A percentile compares a stretch with the other conserved stretches of the same genome.
Evolutionary conservation across 768 basidiomycete species (phyloP).

Genomic region (Mycena epipterygia): DNA sequence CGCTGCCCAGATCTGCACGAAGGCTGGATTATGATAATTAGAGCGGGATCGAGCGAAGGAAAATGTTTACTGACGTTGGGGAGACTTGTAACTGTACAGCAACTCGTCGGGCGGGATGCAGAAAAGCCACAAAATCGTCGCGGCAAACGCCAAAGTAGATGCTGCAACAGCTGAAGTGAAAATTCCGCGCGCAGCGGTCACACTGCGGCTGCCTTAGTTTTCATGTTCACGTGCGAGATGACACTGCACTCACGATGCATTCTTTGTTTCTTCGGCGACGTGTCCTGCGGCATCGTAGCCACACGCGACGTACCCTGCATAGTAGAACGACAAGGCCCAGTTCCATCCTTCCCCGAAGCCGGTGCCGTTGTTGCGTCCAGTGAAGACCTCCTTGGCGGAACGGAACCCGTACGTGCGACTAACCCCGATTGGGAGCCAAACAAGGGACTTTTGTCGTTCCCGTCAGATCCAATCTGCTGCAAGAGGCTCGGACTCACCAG

Average conservation of each 20-base stretch:
- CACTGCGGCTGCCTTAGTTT: neutral
- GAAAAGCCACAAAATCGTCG: conserved; percentile 5
- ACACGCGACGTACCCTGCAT: neutral
- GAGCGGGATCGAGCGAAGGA: neutral
- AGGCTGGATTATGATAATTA: neutral
- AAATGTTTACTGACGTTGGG: neutral
- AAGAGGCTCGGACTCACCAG: neutral
- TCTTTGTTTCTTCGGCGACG: conserved; percentile 5
- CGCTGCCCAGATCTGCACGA: conserved; percentile 5
- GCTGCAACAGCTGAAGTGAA: conserved; percentile 2
- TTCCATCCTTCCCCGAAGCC: neutral
- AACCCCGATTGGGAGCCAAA: conserved; percentile 11
- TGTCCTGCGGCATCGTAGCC: conserved; percentile 9
- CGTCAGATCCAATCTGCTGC: neutral
- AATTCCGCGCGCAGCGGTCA: neutral
- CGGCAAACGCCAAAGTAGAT: neutral
- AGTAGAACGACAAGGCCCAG: conserved; percentile 3
- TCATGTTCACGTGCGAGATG: neutral
- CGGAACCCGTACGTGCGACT: neutral
- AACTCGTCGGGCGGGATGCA: conserved; percentile 5
- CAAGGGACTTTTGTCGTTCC: neutral
- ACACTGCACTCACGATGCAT: neutral
- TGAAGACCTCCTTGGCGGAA: conserved; percentile 4
- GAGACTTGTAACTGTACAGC: neutral
- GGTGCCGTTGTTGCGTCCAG: conserved; percentile 7